phyloP scores from a whole-genome alignment of 768 basidiomycete genomes.

The Tulasnella sp. region DNA sequence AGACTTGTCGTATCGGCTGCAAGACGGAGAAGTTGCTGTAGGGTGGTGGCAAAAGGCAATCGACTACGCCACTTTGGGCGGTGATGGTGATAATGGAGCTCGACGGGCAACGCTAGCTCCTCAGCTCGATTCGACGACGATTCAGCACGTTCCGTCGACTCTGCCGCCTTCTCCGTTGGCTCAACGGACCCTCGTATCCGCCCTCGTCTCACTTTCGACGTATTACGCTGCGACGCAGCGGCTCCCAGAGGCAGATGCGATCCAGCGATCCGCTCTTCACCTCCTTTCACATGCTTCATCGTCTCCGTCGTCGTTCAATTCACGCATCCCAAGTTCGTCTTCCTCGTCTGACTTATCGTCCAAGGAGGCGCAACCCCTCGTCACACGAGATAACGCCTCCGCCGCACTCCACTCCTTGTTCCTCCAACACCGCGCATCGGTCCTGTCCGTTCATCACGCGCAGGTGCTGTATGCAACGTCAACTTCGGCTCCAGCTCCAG shows the following conservation, averaged over 20 bases:
- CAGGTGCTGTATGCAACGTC: slow-evolving; percentile 57
- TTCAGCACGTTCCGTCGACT: neutral
- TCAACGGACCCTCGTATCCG: slow-evolving; percentile 58
- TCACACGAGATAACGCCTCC: slow-evolving; percentile 41
- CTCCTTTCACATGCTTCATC: slow-evolving; percentile 40
- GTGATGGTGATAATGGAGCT: neutral
- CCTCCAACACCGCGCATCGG: slow-evolving; percentile 67
- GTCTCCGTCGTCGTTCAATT: slow-evolving; percentile 27
- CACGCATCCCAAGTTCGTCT: neutral
- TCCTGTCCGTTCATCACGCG: slow-evolving; percentile 67
- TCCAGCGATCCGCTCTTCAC: slow-evolving; percentile 54
- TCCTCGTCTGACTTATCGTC: neutral
- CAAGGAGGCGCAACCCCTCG: neutral
- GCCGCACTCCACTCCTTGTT: slow-evolving; percentile 61
- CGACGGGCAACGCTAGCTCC: neutral
- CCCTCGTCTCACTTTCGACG: slow-evolving; percentile 67
- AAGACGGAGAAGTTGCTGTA: slow-evolving; percentile 51
- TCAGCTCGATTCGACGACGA: slow-evolving; percentile 4
- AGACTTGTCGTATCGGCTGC: slow-evolving; percentile 56
- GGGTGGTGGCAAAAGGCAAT: slow-evolving; percentile 66
- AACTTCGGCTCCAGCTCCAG: neutral
- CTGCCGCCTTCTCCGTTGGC: slow-evolving; percentile 32
- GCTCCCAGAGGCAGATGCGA: slow-evolving; percentile 49
- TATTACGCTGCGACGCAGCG: slow-evolving; percentile 59
- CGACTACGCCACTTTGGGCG: slow-evolving; percentile 37